These are phyloP conservation scores for Kuraishia ogatae DNA, from an alignment of 805 yeast species.

Conservation along the genomic window DNA sequence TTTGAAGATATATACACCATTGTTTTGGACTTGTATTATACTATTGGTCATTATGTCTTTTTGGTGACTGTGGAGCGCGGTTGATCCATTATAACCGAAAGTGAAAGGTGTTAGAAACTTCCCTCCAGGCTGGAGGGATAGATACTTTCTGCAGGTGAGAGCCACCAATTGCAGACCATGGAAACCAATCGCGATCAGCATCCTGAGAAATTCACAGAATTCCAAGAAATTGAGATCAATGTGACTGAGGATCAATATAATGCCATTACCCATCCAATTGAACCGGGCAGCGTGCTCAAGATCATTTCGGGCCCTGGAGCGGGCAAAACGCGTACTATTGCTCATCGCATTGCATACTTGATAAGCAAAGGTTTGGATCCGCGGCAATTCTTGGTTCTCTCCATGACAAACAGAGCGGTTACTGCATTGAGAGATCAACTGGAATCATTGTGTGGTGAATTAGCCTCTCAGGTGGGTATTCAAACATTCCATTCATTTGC, in stretches of 20 bases:
- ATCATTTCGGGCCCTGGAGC: slow-evolving; percentile 69
- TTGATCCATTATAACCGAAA: too few species aligned
- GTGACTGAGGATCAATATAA: slow-evolving; percentile 37
- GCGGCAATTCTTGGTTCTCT: slow-evolving; percentile 47
- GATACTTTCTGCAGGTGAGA: not conserved
- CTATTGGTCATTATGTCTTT: too few species aligned
- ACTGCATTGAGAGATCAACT: slow-evolving; percentile 30
- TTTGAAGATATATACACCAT: too few species aligned
- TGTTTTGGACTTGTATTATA: too few species aligned
- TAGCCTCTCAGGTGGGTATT: slow-evolving; percentile 28
- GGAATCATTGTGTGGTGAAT: slow-evolving; percentile 22
- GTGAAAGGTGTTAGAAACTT: too few species aligned
- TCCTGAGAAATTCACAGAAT: not conserved
- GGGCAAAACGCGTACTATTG: slow-evolving; percentile 59
- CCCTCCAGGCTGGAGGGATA: too few species aligned
- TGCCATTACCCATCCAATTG: slow-evolving; percentile 34
- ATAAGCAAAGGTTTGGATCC: slow-evolving; percentile 34
- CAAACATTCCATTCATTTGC: slow-evolving; percentile 63
- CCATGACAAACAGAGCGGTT: slow-evolving; percentile 66
- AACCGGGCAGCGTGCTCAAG: slow-evolving; percentile 32
- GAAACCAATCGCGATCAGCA: not conserved
- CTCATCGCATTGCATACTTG: slow-evolving; percentile 41
- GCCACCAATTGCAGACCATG: not conserved
- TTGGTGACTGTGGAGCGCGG: too few species aligned
- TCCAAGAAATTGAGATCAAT: slow-evolving; percentile 9